Evolutionary conservation across 306 rosid genomes (phyloP).

Genomic region (Vicia sativa): DNA sequence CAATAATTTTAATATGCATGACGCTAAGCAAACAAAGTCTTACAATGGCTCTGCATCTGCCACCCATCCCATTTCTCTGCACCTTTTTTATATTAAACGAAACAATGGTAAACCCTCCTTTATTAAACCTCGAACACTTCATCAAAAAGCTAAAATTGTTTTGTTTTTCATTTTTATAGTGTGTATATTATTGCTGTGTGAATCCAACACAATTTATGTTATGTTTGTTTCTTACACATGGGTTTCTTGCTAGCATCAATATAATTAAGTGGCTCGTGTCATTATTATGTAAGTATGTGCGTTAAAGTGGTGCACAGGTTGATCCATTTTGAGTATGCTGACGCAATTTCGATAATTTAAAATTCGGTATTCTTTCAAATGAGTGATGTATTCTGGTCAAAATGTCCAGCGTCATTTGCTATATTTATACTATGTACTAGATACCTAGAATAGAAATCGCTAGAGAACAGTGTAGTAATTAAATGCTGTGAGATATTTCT

Average conservation of each 20-base stretch:
- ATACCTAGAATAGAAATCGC: no score
- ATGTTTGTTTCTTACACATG: conserved; percentile 31
- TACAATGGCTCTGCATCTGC: conserved; percentile 45
- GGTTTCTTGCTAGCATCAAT: conserved; percentile 21
- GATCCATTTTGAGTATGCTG: conserved; percentile 23
- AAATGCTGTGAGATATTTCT: no score
- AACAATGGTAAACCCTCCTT: conserved; percentile 38
- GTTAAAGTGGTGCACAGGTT: conserved; percentile 13
- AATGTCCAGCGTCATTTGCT: background rate
- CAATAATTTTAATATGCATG: conserved; percentile 60
- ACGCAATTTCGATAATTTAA: conserved; percentile 21
- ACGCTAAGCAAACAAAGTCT: conserved; percentile 64
- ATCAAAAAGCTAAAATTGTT: background rate
- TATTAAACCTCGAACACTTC: conserved; percentile 54
- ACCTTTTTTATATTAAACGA: conserved; percentile 49
- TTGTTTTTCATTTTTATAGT: background rate
- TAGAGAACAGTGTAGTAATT: no score
- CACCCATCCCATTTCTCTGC: conserved; percentile 29
- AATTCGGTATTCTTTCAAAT: conserved; percentile 5
- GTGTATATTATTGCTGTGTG: conserved; percentile 7
- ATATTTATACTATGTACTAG: background rate
- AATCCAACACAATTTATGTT: conserved; percentile 15
- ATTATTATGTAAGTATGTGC: conserved; percentile 16
- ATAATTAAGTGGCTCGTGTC: conserved; percentile 5
- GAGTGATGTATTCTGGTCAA: conserved; percentile 8